Base-by-base conservation (phyloP, 2,329 filamentous ascomycete species). In the Penicillium hordei region DNA sequence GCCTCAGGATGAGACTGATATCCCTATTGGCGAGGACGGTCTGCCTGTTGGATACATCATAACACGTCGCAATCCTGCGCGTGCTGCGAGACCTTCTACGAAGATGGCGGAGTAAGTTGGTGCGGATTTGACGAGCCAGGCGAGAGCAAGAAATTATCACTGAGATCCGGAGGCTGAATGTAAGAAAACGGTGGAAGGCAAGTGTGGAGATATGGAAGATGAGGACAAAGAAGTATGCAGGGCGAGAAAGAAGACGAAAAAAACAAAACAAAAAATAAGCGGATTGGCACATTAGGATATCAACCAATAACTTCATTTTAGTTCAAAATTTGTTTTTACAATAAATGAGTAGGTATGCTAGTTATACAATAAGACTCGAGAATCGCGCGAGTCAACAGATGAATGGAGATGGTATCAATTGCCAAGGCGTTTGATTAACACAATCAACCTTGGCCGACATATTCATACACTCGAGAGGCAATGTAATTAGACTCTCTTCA, bases 401-500 rank as follows among this genome's bases (percentile, higher is more conserved):
- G 66, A 68, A 68, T 67, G 66, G 66, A 68, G 65, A 68, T 67
- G 55, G 62, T 66, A 67, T 63, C 60, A 56, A 48, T 36, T 42
- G 38, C 55, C 49, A 65, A 50, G 59, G 49, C 25, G 12, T 38
- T 34, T 27, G 48, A 19, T 17, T 6, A 17, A 12, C 31, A 25
- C 23, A 54, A 44, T 50, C 43, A 29, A 44, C 42, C 53, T 52
- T 48, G 57, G 33, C 43, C 50, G 52, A 60, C 58, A 38, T 65
- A 60, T 50, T 63, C 48, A 39, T 65, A 68, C 64, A 65, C 13
- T 49, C 2, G 42, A 36, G 23, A 31, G 19, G 9, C 15, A n/a
- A 7, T 2, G 21, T 4, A 12, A 25, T 61, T 48, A 67, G 9
- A 65, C 17, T 29, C 59, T 55, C 59, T 65, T 66, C 39, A 60